phyloP scores from a whole-genome alignment of 2,329 filamentous ascomycete genomes.

The Nakataea oryzae region DNA sequence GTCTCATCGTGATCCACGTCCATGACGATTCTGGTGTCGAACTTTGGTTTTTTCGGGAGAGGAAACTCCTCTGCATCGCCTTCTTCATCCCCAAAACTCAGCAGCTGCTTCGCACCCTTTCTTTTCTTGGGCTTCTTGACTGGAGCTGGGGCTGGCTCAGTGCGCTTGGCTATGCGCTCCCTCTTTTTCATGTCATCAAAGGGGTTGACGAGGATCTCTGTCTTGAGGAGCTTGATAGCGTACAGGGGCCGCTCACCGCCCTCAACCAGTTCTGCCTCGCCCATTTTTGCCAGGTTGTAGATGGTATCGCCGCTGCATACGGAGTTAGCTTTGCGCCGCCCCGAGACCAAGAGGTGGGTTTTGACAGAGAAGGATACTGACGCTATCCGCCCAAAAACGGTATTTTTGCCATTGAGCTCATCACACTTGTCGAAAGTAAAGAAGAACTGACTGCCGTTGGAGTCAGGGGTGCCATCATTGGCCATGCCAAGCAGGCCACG shows the following conservation, averaged over 20 bases:
- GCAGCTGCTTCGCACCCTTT: conserved; percentile 63
- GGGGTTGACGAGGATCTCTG: conserved; percentile 72
- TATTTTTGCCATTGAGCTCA: conserved; percentile 83
- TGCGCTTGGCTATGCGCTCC: conserved; percentile 41
- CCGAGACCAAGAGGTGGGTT: background rate
- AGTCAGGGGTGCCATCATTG: conserved; percentile 66
- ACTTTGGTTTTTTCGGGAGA: conserved; percentile 65
- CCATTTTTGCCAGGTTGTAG: conserved; percentile 91
- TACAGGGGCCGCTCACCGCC: conserved; percentile 78
- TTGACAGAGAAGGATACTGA: too few relatives aligned
- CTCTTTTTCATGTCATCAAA: conserved; percentile 73
- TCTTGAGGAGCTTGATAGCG: conserved; percentile 63
- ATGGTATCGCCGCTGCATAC: conserved; percentile 66
- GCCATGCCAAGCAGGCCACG: conserved; percentile 93
- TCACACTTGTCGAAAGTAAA: conserved; percentile 78
- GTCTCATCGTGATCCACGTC: conserved; percentile 34
- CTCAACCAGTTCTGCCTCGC: conserved; percentile 71
- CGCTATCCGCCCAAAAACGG: conserved; percentile 82
- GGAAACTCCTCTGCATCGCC: conserved; percentile 46
- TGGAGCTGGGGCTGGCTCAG: conserved; percentile 29
- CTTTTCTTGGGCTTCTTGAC: conserved; percentile 57
- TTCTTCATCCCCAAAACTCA: conserved; percentile 70
- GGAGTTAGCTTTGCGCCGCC: background rate
- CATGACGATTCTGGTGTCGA: conserved; percentile 64
- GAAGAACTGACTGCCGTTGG: conserved; percentile 96